These are phyloP conservation scores for Saccharomycopsis sp. DNA, from an alignment of 805 yeast species.

Conservation along the genomic window DNA sequence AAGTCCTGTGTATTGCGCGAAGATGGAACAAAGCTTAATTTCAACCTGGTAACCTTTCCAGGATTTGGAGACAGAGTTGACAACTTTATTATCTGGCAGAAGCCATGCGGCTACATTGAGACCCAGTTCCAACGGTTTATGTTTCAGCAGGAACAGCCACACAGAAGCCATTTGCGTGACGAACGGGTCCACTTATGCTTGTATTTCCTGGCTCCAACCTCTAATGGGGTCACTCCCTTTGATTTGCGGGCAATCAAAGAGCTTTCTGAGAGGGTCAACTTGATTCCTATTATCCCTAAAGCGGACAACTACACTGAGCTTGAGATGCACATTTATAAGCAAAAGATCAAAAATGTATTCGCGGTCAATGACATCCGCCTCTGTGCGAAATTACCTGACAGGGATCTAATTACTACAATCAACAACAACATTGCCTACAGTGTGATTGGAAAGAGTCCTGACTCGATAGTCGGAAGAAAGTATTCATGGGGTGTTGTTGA, in stretches of 20 bases:
- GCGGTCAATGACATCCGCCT: slow-evolving; percentile 49
- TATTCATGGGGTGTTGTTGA: slow-evolving; percentile 87
- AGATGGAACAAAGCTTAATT: slow-evolving; percentile 48
- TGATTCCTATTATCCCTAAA: slow-evolving; percentile 77
- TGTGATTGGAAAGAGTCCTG: slow-evolving; percentile 51
- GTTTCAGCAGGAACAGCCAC: slow-evolving; percentile 75
- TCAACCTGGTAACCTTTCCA: slow-evolving; percentile 66
- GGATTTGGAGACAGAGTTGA: slow-evolving; percentile 71
- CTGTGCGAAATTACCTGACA: slow-evolving; percentile 44
- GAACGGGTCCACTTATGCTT: slow-evolving; percentile 78
- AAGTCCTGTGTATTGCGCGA: slow-evolving; percentile 52
- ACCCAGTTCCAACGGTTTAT: slow-evolving; percentile 63
- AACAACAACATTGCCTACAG: slow-evolving; percentile 57
- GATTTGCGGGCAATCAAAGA: slow-evolving; percentile 72
- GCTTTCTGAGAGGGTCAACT: slow-evolving; percentile 63
- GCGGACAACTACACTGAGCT: slow-evolving; percentile 63
- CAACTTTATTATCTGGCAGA: slow-evolving; percentile 60
- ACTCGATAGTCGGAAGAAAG: slow-evolving; percentile 60
- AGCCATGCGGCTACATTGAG: slow-evolving; percentile 68
- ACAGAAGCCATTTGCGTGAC: slow-evolving; percentile 47
- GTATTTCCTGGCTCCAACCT: slow-evolving; percentile 71
- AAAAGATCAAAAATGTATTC: slow-evolving; percentile 43
- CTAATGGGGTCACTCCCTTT: slow-evolving; percentile 51
- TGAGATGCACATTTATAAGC: slow-evolving; percentile 52
- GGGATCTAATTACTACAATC: slow-evolving; percentile 30